These are phyloP conservation scores for Trichophyton rubrum DNA, from an alignment of 2,329 filamentous ascomycete species.

Conservation along the genomic window DNA sequence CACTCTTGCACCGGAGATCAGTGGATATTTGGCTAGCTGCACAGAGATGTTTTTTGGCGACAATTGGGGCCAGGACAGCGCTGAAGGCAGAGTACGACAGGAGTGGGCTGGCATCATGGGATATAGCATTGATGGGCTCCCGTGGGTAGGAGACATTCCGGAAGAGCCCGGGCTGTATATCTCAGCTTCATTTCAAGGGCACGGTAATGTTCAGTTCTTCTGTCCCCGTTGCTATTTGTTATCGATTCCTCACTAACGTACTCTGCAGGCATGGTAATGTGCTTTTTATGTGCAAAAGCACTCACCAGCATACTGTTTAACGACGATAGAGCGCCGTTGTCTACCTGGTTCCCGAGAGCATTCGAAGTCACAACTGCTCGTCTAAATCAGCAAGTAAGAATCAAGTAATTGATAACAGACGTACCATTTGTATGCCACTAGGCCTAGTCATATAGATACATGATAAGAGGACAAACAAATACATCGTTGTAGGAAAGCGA, in stretches of 20 bases:
- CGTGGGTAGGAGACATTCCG: constrained; percentile 39
- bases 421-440: constrained; percentile 3
- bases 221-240: neutral
- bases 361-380: constrained; percentile 8
- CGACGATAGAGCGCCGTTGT: constrained; percentile 9
- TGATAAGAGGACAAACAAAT: neutral
- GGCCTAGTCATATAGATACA: constrained; percentile 1
- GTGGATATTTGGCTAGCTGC: constrained; percentile 16
- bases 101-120: constrained; percentile 49
- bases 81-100: constrained; percentile 33
- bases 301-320: constrained; percentile 12
- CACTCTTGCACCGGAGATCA: constrained; percentile 13
- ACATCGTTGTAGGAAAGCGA: neutral
- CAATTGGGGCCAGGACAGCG: constrained; percentile 34
- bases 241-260: neutral
- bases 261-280: constrained; percentile 11
- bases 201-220: constrained; percentile 8
- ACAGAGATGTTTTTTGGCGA: constrained; percentile 23
- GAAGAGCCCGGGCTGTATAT: constrained; percentile 14
- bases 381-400: neutral
- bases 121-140: constrained; percentile 41
- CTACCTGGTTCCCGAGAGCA: constrained; percentile 11
- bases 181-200: constrained; percentile 13
- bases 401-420: neutral
- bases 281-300: constrained; percentile 11